Evolutionary conservation across 495 filamentous ascomycete genomes (phyloP), one percentile per base, ranked within the genome.

Genomic region (Podospora australis): DNA sequence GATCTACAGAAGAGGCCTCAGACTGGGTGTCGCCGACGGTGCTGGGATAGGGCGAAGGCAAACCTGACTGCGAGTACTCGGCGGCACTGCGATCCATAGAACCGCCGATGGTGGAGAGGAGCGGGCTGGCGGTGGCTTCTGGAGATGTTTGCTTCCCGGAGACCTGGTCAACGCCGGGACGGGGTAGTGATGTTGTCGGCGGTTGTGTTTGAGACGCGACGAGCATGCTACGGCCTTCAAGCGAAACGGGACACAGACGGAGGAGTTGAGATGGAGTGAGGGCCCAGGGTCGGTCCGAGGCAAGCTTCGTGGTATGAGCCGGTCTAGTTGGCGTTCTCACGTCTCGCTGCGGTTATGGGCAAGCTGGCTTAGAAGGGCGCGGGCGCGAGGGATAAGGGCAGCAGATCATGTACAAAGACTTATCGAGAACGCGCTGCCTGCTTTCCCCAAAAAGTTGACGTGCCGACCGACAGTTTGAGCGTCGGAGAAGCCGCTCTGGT

Each of bases 41-140:
- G 59, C 79, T 74, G 74, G 82, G 77, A 77, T 81, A 83, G 75
- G 81, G 85, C 82, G 82, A 82, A 71, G 79, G 82, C 90, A 87
- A 94, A 95, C 90, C 91, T 95, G 89, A 84, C 83, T 96, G 90
- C 86, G 88, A 81, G 77, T 90, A 96, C 71, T 94, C 89, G 76
- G 87, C 73, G 65, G 86, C 79, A 77, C 84, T 81, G 79, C 87
- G 86, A 79, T 90, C 87, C 86, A 95, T 92, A 83, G 72, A 76
- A 69, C 69, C 70, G 56, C 68, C 67, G 69, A 59, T 57, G 52
- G 61, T 44, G 44, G 60, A 54, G 19, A 64, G 65, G 63, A 60
- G 60, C 54, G 57, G 51, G 56, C 58, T 57, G 44, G 58, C 42
- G 49, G 52, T 57, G 49, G 67, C 61, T 66, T 64, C 61, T 19